These are phyloP conservation scores for Flaveria trinervia DNA, from an alignment of 129 eudicot genomes.

Conservation along the genomic window DNA sequence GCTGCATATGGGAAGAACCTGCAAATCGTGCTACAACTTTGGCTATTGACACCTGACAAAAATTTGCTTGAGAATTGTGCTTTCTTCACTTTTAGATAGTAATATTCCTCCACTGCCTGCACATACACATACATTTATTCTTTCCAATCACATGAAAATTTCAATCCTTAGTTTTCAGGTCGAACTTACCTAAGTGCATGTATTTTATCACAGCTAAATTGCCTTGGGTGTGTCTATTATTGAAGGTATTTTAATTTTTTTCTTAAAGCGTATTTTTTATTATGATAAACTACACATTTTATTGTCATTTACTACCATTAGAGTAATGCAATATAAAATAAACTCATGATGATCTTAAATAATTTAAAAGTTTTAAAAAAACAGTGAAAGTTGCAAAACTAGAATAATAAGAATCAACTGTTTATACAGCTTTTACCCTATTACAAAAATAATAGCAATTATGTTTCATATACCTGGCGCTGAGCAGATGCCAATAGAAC, in stretches of 20 bases:
- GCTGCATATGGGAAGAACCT: slow-evolving; percentile 1
- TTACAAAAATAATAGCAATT: neutral
- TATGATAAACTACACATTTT: neutral
- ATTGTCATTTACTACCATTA: too few species aligned
- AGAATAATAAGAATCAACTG: neutral
- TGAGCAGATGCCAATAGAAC: slow-evolving; percentile 69
- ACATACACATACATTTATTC: too few species aligned
- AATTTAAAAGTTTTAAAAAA: too few species aligned
- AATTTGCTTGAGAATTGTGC: neutral
- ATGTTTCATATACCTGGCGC: slow-evolving; percentile 45
- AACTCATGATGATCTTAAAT: neutral
- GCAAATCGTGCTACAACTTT: neutral
- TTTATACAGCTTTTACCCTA: neutral
- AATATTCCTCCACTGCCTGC: slow-evolving; percentile 62
- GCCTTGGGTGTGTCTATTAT: too few species aligned
- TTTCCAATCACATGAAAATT: too few species aligned
- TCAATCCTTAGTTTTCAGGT: too few species aligned
- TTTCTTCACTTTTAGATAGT: slow-evolving; percentile 39
- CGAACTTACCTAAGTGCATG: too few species aligned
- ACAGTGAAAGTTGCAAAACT: neutral
- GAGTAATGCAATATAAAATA: neutral
- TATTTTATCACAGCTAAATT: too few species aligned
- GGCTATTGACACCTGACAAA: neutral
- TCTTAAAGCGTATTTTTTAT: too few species aligned
- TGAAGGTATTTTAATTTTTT: neutral